These are phyloP conservation scores for Aspergillus sp. DNA, from an alignment of 2,329 filamentous ascomycete species.

Conservation along the genomic window DNA sequence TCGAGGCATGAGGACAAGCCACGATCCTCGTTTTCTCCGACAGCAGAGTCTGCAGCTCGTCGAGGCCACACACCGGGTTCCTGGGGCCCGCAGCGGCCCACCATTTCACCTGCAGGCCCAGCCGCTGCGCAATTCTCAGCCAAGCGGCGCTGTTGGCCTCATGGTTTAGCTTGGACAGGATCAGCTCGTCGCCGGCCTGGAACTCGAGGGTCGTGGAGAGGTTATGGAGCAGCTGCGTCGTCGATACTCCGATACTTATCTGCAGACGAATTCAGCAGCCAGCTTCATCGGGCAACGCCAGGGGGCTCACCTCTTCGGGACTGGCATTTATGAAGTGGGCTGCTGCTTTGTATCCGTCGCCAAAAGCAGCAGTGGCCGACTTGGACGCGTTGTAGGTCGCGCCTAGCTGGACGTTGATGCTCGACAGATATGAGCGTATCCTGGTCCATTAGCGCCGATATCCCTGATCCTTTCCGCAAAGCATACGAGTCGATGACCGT, in stretches of 20 bases:
- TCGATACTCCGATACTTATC: constrained; percentile 54
- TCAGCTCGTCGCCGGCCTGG: constrained; percentile 52
- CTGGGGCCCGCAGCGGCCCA: constrained; percentile 47
- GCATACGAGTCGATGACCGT: constrained; percentile 57
- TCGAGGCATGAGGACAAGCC: constrained; percentile 63
- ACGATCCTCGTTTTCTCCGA: constrained; percentile 59
- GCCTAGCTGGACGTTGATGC: constrained; percentile 66
- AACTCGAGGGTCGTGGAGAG: constrained; percentile 50
- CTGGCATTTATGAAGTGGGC: constrained; percentile 62
- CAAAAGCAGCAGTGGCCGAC: constrained; percentile 51
- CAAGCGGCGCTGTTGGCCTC: constrained; percentile 69
- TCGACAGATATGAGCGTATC: constrained; percentile 56
- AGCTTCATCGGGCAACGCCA: not conserved
- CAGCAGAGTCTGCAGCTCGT: constrained; percentile 51
- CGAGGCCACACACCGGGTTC: constrained; percentile 51
- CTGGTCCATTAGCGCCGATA: no score
- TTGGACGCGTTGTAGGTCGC: constrained; percentile 56
- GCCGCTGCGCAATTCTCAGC: constrained; percentile 56
- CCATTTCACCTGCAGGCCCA: constrained; percentile 58
- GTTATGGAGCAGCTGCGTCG: constrained; percentile 68
- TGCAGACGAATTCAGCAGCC: no score
- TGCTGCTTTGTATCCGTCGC: constrained; percentile 52
- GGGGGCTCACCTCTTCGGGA: constrained; percentile 48
- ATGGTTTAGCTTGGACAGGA: constrained; percentile 65
- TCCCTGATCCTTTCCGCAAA: no score